These are phyloP conservation scores for Cercophora newfieldiana DNA, from an alignment of 495 filamentous ascomycete genomes.

Conservation along the genomic window DNA sequence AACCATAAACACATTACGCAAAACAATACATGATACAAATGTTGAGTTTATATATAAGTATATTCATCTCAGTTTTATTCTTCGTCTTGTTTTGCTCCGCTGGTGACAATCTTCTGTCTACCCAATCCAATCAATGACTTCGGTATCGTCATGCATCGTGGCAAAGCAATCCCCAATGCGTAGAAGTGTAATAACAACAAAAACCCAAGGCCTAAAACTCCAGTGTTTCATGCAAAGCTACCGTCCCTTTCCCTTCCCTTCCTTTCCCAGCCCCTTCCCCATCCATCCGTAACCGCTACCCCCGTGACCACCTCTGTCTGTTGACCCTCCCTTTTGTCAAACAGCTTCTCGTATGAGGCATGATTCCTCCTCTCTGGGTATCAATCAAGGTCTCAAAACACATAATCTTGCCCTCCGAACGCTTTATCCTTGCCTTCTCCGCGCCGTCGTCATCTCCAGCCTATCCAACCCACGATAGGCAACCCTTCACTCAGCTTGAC, in stretches of 20 bases:
- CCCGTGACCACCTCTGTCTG: neutral
- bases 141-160: conserved; percentile 10
- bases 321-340: neutral
- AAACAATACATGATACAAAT: neutral
- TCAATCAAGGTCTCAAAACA: neutral
- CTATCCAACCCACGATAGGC: neutral
- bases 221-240: neutral
- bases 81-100: neutral
- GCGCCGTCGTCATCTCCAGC: neutral
- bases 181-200: too few species aligned
- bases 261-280: neutral
- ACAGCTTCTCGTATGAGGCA: neutral
- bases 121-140: conserved; percentile 1
- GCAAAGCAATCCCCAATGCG: neutral
- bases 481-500: conserved; percentile 35
- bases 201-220: neutral
- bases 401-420: neutral
- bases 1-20: neutral
- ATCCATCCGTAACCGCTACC: neutral
- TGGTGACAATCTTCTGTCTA: conserved; percentile 11
- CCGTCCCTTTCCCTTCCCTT: neutral
- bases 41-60: neutral
- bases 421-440: neutral
- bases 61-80: neutral
- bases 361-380: neutral